These are phyloP conservation scores for Cadophora malorum DNA, from an alignment of 2,329 filamentous ascomycete species.

Conservation along the genomic window DNA sequence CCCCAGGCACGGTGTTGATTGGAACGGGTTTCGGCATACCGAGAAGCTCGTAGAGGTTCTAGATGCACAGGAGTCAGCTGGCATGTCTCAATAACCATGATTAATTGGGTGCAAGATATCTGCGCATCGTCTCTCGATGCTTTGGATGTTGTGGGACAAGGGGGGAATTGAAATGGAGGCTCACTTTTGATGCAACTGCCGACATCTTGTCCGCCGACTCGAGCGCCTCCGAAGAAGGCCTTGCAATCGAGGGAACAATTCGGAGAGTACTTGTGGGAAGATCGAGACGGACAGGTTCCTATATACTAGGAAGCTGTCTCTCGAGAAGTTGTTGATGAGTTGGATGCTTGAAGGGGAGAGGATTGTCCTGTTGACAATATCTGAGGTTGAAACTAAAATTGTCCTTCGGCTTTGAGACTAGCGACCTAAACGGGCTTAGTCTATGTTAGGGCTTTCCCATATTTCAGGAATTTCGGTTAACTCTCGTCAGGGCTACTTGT, in stretches of 20 bases:
- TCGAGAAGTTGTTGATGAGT: constrained; percentile 39
- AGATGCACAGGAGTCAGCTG: constrained; percentile 48
- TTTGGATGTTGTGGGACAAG: constrained; percentile 2
- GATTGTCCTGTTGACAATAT: constrained; percentile 8
- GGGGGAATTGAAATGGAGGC: constrained; percentile 20
- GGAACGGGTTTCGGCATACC: constrained; percentile 64
- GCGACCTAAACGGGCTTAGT: not conserved
- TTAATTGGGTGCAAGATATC: constrained; percentile 14
- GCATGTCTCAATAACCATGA: constrained; percentile 32
- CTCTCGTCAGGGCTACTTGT: not conserved
- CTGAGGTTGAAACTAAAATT: constrained; percentile 18
- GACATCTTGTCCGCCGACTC: constrained; percentile 48
- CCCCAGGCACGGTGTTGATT: constrained; percentile 32
- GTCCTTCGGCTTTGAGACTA: constrained; percentile 11
- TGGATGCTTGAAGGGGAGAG: constrained; percentile 21
- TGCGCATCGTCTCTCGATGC: constrained; percentile 30
- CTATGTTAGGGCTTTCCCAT: not conserved
- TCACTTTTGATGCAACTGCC: constrained; percentile 46
- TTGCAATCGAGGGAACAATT: constrained; percentile 48
- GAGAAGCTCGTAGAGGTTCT: constrained; percentile 99
- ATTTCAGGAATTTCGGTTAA: not conserved
- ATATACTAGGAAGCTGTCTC: constrained; percentile 47
- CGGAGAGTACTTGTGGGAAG: constrained; percentile 34
- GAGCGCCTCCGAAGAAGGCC: constrained; percentile 49
- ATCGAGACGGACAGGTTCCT: constrained; percentile 48